Base-by-base conservation (phyloP, 768 basidiomycete genomes). In the Kwoniella shandongensis region DNA sequence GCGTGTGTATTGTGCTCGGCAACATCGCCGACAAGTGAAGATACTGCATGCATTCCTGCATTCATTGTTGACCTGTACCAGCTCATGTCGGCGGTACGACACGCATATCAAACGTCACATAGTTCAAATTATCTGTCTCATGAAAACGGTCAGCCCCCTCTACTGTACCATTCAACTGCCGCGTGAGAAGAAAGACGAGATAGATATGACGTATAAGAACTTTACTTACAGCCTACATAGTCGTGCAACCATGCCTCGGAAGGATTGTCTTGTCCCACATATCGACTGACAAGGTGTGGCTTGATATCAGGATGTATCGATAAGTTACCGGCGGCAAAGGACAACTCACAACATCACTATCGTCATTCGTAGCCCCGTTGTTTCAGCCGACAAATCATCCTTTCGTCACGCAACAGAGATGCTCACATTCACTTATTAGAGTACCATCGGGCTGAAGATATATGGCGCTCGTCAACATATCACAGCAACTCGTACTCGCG, bases 81-180 rank as follows among this genome's bases (percentile, higher is more conserved):
- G n/a, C n/a, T n/a, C n/a, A n/a, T n/a, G n/a, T n/a, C n/a, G n/a
- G n/a, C n/a, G n/a, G n/a, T n/a, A 55, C 47, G 35, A 45, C 29
- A n/a, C 44, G 51, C 50, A 59, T 59, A 23, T 59, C 57, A 51
- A 59, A 46, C 10, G 57, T 59, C 32, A 59, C 57, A 12, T 52
- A 22, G 25, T 52, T 59, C 25, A 59, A 15, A 26, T 59, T 52
- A 40, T 59, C 57, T 59, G n/a, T n/a, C n/a, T n/a, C n/a, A n/a
- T n/a, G 18, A 13, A 18, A 38, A 8, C 5, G 3, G n/a, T 23
- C 23, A 42, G 41, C 41, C 41, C 6, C 32, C 13, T 32, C 32
- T 32, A 6, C 32, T 13, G 6, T 13, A 6, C 7, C 32, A 32
- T 13, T 13, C 13, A 32, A 6, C 32, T 32, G 13, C 32, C 32